Evolutionary conservation across 805 yeast species (phyloP), one percentile per base, ranked within the genome.

Genomic region (Cyberlindnera euphorbiiphila): DNA sequence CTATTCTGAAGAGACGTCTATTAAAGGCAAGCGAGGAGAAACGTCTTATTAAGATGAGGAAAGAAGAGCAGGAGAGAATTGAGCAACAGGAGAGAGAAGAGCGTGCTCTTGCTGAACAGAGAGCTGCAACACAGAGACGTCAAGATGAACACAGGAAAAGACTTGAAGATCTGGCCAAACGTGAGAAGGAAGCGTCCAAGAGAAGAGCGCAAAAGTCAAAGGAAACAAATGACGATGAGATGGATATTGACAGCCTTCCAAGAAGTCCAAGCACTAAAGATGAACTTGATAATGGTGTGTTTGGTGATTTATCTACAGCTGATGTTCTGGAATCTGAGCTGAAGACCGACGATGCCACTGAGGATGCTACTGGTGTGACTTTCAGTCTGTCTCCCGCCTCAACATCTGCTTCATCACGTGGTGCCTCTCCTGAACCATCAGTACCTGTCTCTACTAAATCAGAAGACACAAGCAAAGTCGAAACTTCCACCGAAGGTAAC

Each of bases 1-100:
- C 30, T 7, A 19, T 42, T 6, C 18, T 41, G 20, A 31, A 36
- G 14, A 43, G 47, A 29, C 50, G 39, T 22, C 37, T 44, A 19
- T 36, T 34, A 20, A 39, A 36, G 23, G 34, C 37, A 9, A 39
- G 42, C 3, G 54, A 48, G 21, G 45, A 37, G 21, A 41, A 39
- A 20, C 44, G 49, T n/a, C 17, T 31, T 6, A 40, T 39, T 4
- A 25, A 29, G 22, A 14, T 23, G 37, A 45, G 42, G 30, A 41
- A 34, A 6, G 42, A 45, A 25, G 47, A 43, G 15, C 42, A 39
- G 9, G 39, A 22, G 23, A 34, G 16, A 23, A 31, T 20, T n/a
- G 46, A 42, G 34, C 33, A 27, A 18, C 33, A 32, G n/a, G 35
- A 36, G 18, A 39, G 38, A 24, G 27, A 27, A 8, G 12, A 11